Evolutionary conservation across 2,329 filamentous ascomycete species (phyloP).

Genomic region (Dichotomopilus funicola): DNA sequence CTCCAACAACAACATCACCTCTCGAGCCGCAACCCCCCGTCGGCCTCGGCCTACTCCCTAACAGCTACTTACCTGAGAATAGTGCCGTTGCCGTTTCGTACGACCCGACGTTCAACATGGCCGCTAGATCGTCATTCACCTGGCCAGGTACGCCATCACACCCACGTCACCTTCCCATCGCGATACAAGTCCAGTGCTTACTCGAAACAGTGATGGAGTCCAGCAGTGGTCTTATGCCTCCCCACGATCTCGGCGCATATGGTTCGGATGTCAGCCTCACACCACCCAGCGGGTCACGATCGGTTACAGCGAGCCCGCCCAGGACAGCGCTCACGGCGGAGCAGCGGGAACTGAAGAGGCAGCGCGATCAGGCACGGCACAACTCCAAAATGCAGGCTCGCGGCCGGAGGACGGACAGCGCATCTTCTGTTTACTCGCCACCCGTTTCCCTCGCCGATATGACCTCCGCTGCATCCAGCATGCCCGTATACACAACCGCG

Average conservation of each 20-base stretch:
- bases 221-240: conserved; percentile 34
- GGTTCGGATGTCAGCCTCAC: conserved; percentile 47
- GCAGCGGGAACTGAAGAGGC: conserved; percentile 56
- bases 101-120: conserved; percentile 47
- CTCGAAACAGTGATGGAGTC: conserved; percentile 28
- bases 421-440: conserved; percentile 33
- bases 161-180: neutral
- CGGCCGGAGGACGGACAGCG: conserved; percentile 44
- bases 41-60: neutral
- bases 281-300: conserved; percentile 44
- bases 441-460: conserved; percentile 39
- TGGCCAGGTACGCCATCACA: conserved; percentile 40
- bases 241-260: conserved; percentile 41
- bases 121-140: conserved; percentile 42
- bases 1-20: neutral
- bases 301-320: conserved; percentile 53
- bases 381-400: conserved; percentile 49
- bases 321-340: conserved; percentile 49
- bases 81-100: conserved; percentile 46
- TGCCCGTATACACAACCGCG: conserved; percentile 47
- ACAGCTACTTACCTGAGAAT: neutral
- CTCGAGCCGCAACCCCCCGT: neutral
- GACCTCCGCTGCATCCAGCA: conserved; percentile 33
- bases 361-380: conserved; percentile 52
- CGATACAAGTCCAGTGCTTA: neutral